These are phyloP conservation scores for Plectranthus barbatus DNA, from an alignment of 257 asterid species.

Conservation along the genomic window DNA sequence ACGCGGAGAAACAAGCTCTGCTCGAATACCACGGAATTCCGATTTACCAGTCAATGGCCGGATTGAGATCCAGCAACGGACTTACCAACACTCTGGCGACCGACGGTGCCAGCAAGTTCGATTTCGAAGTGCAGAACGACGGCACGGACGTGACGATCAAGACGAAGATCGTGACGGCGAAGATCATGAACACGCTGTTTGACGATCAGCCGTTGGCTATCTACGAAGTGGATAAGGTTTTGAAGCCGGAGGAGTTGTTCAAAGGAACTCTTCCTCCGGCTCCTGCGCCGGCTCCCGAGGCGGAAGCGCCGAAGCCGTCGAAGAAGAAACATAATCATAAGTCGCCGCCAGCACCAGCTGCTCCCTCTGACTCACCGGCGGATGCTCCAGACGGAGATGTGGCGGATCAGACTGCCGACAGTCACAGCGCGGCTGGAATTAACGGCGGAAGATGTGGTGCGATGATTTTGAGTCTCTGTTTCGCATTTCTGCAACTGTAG, in stretches of 20 bases:
- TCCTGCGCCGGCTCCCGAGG: constrained; percentile 28
- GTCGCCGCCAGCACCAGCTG: constrained; percentile 19
- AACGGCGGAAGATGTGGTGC: constrained; percentile 18
- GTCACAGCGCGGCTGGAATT: constrained; percentile 9
- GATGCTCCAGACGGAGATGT: constrained; percentile 26
- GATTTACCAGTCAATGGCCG: constrained; percentile 35
- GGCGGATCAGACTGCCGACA: constrained; percentile 22
- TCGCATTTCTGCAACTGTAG: constrained; percentile 5
- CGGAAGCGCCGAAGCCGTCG: not conserved
- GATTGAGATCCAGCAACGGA: constrained; percentile 46
- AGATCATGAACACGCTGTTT: constrained; percentile 41
- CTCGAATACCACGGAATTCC: constrained; percentile 56
- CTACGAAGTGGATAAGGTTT: constrained; percentile 44
- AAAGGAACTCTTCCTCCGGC: constrained; percentile 33
- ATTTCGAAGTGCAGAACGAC: constrained; percentile 38
- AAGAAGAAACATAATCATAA: constrained; percentile 18
- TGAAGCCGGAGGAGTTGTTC: constrained; percentile 52
- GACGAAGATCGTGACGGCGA: constrained; percentile 46
- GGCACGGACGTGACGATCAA: constrained; percentile 37
- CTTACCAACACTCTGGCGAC: constrained; percentile 51
- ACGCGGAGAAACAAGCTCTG: constrained; percentile 17
- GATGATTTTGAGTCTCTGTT: constrained; percentile 8
- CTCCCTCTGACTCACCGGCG: constrained; percentile 28
- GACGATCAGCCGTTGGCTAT: constrained; percentile 65
- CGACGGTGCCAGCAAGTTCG: constrained; percentile 40